phyloP scores from a whole-genome alignment of 768 basidiomycete species.

The Auricularia sp. region DNA sequence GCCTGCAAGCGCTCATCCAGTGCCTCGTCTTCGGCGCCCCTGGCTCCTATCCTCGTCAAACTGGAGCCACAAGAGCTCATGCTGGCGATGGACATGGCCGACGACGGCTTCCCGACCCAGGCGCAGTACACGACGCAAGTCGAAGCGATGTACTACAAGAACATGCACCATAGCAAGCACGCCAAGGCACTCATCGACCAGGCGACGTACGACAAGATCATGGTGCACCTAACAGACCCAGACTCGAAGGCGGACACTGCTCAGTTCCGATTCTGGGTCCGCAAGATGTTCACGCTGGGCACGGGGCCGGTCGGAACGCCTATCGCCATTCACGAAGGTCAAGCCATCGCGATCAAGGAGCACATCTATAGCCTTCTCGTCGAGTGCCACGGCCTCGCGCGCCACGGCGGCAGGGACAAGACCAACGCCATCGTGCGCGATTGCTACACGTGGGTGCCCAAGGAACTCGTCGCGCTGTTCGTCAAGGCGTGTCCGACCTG shows the following conservation, averaged over 20 bases:
- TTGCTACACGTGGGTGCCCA: constrained; percentile 76
- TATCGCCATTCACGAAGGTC: constrained; percentile 59
- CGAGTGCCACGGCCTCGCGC: constrained; percentile 53
- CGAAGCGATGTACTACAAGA: constrained; percentile 46
- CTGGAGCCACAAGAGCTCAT: not conserved
- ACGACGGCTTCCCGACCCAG: constrained; percentile 47
- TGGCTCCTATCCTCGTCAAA: not conserved
- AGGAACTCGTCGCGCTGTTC: constrained; percentile 70
- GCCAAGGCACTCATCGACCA: constrained; percentile 69
- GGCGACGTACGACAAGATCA: constrained; percentile 59
- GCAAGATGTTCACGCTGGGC: constrained; percentile 60
- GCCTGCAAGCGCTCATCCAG: too few species aligned
- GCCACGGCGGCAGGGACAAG: constrained; percentile 73
- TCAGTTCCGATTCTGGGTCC: constrained; percentile 75
- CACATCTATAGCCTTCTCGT: constrained; percentile 71
- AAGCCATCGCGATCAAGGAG: constrained; percentile 66
- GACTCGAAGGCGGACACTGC: constrained; percentile 39
- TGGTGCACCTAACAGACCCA: constrained; percentile 52
- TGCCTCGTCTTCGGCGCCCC: not conserved
- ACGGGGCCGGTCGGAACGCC: constrained; percentile 7
- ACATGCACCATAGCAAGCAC: constrained; percentile 45
- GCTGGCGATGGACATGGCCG: not conserved
- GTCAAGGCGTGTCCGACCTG: constrained; percentile 76
- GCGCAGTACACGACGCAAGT: constrained; percentile 44
- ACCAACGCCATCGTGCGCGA: constrained; percentile 56